Base-by-base conservation (phyloP, 345 rosid genomes). In the Theobroma cacao region DNA sequence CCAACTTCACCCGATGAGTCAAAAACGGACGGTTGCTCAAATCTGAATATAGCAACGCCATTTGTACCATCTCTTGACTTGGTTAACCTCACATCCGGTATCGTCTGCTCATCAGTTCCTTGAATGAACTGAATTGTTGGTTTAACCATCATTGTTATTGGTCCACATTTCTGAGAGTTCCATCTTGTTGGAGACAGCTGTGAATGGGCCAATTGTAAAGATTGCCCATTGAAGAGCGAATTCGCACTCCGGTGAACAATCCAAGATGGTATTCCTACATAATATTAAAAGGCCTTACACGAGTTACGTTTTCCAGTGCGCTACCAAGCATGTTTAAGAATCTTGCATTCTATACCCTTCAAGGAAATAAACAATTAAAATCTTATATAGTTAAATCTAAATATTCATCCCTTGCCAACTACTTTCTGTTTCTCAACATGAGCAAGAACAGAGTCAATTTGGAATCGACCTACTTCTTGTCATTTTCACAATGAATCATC, bases 1-100 rank as follows among this genome's bases (percentile, higher is more conserved):
- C 97, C 98, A 5, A 96, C 90, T 64, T 96, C 98, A 4, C 93
- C 88, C 0, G 97, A 91, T 0, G 98, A 83, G 77, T 95, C 98
- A 30, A 95, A 95, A 31, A 95, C 98, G 0, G 99, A 93, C 1
- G 97, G 99, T 79, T 96, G 91, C 0, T 89, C 95, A 61, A 96
- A 96, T 72, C 53, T 85, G 81, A 93, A 96, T 65, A 88, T 85
- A 14, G 98, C 99, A 80, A 93, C 50, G 7, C 99, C 99, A 82
- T 93, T 96, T 1, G 88, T 78, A 33, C 98, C 98, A 66, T 93
- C 98, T 73, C 89, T 89, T 41, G 98, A 96, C 75, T 93, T 89
- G 65, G 99, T 95, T 69, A 95, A 88, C 86, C 80, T 91, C 50
- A 95, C 93, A 47, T 93, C 97, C 1, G 98, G 99, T 68, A 91